phyloP scores from a whole-genome alignment of 1,284 basidiomycete genomes.

The Fomes fomentarius region DNA sequence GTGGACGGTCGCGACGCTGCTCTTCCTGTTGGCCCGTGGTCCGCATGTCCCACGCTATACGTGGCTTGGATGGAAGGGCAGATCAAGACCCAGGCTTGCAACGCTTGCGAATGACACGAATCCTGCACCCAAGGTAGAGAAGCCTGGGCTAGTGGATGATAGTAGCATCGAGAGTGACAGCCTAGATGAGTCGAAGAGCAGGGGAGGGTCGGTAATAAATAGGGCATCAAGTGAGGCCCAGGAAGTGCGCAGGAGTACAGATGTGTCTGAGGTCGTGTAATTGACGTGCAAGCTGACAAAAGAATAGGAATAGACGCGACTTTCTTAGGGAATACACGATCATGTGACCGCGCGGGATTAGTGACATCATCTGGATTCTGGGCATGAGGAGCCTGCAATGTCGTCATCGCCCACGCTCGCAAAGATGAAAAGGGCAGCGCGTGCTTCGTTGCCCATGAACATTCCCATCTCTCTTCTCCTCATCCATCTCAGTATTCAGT shows the following conservation, averaged over 20 bases:
- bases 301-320: too few species aligned
- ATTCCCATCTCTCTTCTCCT: not conserved
- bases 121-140: too few species aligned
- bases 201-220: too few species aligned
- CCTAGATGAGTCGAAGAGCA: too few species aligned
- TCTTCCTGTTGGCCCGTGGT: slow-evolving; percentile 45
- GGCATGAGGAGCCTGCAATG: slow-evolving; percentile 18
- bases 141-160: too few species aligned
- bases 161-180: too few species aligned
- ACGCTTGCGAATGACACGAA: too few species aligned
- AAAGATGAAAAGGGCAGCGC: slow-evolving; percentile 15
- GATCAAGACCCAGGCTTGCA: slow-evolving; percentile 27
- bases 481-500: slow-evolving; percentile 8
- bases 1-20: slow-evolving; percentile 43
- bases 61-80: slow-evolving; percentile 44
- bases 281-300: too few species aligned
- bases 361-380: slow-evolving; percentile 19
- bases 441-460: not conserved
- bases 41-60: slow-evolving; percentile 43
- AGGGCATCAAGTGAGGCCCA: too few species aligned
- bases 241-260: too few species aligned
- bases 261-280: too few species aligned
- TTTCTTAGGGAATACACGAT: slow-evolving; percentile 7
- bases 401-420: slow-evolving; percentile 14
- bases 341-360: slow-evolving; percentile 18